phyloP scores from a whole-genome alignment of 345 rosid genomes.

The Erodium maritimum region DNA sequence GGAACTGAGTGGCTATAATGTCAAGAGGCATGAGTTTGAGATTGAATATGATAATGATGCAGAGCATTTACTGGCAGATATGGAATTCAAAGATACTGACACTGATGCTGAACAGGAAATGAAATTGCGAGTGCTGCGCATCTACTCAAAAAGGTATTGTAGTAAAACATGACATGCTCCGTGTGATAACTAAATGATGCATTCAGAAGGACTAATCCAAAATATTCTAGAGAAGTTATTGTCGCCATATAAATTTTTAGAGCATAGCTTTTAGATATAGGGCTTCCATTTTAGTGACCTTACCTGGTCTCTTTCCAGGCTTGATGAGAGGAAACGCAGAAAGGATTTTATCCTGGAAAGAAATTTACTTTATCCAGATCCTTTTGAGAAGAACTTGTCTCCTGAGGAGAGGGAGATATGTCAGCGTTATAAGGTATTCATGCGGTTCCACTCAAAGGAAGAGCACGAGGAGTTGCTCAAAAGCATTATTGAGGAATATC shows the following conservation, averaged over 20 bases:
- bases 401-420: constrained; percentile 60
- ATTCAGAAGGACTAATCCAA: not conserved
- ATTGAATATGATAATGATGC: constrained; percentile 92
- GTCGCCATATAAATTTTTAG: too few relatives aligned
- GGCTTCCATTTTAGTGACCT: not conserved
- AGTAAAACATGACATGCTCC: not conserved
- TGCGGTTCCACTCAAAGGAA: constrained; percentile 77
- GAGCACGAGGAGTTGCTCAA: constrained; percentile 63
- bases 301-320: constrained; percentile 36
- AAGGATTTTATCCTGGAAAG: constrained; percentile 82
- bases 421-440: constrained; percentile 62
- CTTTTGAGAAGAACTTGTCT: constrained; percentile 59
- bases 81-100: constrained; percentile 82
- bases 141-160: constrained; percentile 65
- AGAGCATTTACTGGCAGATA: constrained; percentile 81
- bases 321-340: constrained; percentile 94
- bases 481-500: constrained; percentile 59
- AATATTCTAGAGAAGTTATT: too few relatives aligned
- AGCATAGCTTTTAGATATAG: not conserved
- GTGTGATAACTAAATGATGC: not conserved
- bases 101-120: constrained; percentile 62
- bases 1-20: constrained; percentile 77
- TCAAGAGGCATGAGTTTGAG: constrained; percentile 92
- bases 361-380: constrained; percentile 60
- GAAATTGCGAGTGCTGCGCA: constrained; percentile 68